A percentile compares a stretch with the other conserved stretches of the same genome.
Evolutionary conservation across 331 rosid genomes (phyloP).

Genomic region (Acacia pycnantha): DNA sequence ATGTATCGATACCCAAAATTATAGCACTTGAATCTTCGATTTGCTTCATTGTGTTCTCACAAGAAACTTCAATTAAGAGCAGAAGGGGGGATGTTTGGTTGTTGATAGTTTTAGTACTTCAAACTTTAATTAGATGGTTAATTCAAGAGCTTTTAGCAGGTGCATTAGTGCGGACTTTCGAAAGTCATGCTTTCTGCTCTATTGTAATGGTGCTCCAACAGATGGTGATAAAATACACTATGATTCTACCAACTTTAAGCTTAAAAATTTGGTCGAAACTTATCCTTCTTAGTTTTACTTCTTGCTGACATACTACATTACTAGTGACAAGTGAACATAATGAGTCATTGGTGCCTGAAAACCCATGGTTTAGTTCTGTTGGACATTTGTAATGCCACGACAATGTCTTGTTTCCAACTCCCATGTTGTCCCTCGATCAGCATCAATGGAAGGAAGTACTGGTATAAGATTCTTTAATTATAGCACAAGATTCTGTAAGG

Average conservation of each 20-base stretch:
- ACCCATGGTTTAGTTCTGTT: background rate
- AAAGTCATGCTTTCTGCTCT: background rate
- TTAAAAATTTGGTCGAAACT: background rate
- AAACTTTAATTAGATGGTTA: background rate
- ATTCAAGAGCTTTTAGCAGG: background rate
- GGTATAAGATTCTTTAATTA: background rate
- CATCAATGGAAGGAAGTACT: conserved; percentile 3
- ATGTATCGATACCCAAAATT: background rate
- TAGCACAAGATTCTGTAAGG: background rate
- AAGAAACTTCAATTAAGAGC: background rate
- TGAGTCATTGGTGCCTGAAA: background rate
- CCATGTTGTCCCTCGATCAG: background rate
- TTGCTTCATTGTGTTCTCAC: conserved; percentile 1
- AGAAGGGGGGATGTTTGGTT: background rate
- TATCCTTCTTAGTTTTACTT: background rate
- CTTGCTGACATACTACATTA: background rate
- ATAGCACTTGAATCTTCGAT: background rate
- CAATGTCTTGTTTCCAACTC: conserved; percentile 8
- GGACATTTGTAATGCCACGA: background rate
- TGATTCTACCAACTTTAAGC: background rate
- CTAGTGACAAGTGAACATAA: background rate
- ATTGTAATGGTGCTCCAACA: background rate
- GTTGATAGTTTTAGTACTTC: background rate
- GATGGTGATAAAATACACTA: background rate
- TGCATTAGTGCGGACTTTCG: background rate